Evolutionary conservation across 2,329 filamentous ascomycete species (phyloP), one percentile per base, ranked within the genome.

Genomic region (Hypoxylon sp.): DNA sequence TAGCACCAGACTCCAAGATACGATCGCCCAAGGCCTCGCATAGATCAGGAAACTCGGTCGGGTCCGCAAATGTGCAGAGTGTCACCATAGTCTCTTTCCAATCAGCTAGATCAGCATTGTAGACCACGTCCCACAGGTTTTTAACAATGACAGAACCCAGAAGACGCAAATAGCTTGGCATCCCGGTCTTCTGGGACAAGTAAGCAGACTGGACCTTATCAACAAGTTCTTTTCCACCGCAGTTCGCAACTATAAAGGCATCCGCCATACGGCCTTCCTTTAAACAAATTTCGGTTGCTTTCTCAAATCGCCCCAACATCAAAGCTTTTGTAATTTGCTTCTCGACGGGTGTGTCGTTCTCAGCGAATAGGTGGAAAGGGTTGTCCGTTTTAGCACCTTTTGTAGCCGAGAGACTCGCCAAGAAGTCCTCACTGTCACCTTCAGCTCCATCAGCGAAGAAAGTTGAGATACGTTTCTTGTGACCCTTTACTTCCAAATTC

Each of bases 11-110:
- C 77, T 97, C 95, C 70, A 93, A 87, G 44, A 99, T 88, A 31
- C 97, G 90, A 79, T 99, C 97, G 73, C 96, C 96, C 22, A 99
- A 88, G 31, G 94, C 93, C 79, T 99, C 96, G 77, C 95, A 99
- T 10, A 99, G 90, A 78, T 98, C 94, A 4, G 95, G 90, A 79
- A 99, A 99, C 74, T 99, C 95, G 42, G 88, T 88, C 48, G 94
- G 92, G 70, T 97, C 91, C 0, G 96, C 96, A 80, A 95, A 99
- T 0, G 96, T 98, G 86, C 96, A 99, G 59, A 99, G 84, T 0
- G 94, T 92, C 29, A 94, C 94, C 92, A 99, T 97, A 2, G 95
- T 91, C 81, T 98, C 96, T 82, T 97, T 98, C 97, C 96, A 99
- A 81, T 96, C 92, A 57, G 88, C 87, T 50, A 99, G 83, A 76